Evolutionary conservation across 2,329 filamentous ascomycete genomes (phyloP).

Genomic region (Esteya vermicola): DNA sequence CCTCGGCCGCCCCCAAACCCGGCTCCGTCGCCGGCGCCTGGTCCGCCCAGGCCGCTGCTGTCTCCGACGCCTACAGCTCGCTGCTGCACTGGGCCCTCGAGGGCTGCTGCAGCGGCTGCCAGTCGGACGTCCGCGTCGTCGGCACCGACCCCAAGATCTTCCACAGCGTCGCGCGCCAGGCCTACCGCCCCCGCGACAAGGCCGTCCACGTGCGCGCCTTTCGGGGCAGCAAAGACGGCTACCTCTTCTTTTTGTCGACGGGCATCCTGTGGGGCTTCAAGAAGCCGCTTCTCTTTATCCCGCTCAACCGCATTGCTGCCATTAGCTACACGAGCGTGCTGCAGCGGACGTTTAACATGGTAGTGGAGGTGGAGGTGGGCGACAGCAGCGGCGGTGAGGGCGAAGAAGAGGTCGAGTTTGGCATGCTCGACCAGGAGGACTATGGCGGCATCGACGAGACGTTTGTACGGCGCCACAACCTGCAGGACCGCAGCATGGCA

Average conservation of each 20-base stretch:
- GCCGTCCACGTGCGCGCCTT: slow-evolving; percentile 54
- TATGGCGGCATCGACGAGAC: slow-evolving; percentile 46
- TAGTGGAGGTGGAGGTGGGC: slow-evolving; percentile 41
- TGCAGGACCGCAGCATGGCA: slow-evolving; percentile 56
- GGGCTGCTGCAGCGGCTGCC: slow-evolving; percentile 31
- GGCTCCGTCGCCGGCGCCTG: slow-evolving; percentile 39
- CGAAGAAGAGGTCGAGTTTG: slow-evolving; percentile 49
- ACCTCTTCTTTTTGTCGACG: slow-evolving; percentile 50
- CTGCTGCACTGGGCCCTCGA: slow-evolving; percentile 48
- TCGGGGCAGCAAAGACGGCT: slow-evolving; percentile 54
- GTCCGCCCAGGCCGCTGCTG: slow-evolving; percentile 31
- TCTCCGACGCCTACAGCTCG: slow-evolving; percentile 43
- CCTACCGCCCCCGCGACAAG: slow-evolving; percentile 45
- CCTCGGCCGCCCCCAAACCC: slow-evolving; percentile 44
- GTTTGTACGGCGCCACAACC: slow-evolving; percentile 45
- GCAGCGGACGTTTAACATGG: slow-evolving; percentile 55
- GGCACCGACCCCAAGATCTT: slow-evolving; percentile 41
- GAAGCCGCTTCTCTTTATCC: slow-evolving; percentile 52
- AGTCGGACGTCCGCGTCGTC: slow-evolving; percentile 26
- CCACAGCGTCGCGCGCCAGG: slow-evolving; percentile 39
- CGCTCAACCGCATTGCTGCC: slow-evolving; percentile 43
- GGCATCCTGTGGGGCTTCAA: slow-evolving; percentile 60
- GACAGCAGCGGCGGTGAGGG: slow-evolving; percentile 39
- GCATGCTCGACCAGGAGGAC: slow-evolving; percentile 57
- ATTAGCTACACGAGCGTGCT: slow-evolving; percentile 55